These are phyloP conservation scores for Akanthomyces uredinophilus DNA, from an alignment of 2,329 filamentous ascomycete species.

Conservation along the genomic window DNA sequence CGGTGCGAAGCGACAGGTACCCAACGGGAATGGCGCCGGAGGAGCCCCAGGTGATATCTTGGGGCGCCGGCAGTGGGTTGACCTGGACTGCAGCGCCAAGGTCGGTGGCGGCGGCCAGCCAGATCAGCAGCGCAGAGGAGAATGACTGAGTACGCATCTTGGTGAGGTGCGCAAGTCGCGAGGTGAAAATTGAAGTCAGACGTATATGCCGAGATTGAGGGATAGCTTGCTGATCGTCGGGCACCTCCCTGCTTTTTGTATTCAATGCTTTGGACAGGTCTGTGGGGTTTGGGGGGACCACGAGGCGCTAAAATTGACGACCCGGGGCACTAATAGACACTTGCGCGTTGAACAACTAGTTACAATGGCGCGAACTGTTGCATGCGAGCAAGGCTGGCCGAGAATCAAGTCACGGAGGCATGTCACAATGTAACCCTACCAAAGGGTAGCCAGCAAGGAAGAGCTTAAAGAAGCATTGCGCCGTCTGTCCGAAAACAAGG, in stretches of 20 bases:
- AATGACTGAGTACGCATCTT: slow-evolving; percentile 11
- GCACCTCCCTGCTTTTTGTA: slow-evolving; percentile 4
- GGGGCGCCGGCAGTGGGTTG: slow-evolving; percentile 25
- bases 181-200: background rate
- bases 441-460: background rate
- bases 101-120: slow-evolving; percentile 2
- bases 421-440: slow-evolving; percentile 8
- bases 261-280: background rate
- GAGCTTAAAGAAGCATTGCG: background rate
- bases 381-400: background rate
- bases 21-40: slow-evolving; percentile 21
- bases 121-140: background rate
- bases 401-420: background rate
- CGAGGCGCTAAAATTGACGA: slow-evolving; percentile 1
- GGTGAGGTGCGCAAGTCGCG: background rate
- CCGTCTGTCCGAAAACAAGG: background rate
- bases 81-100: slow-evolving; percentile 20
- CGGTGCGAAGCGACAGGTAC: slow-evolving; percentile 15
- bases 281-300: background rate
- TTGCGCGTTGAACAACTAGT: background rate
- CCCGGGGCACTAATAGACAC: background rate
- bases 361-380: background rate
- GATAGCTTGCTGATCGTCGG: background rate
- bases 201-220: background rate
- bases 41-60: slow-evolving; percentile 22